Conservation (phyloP, 164 flowering plant species). For the Nelumbo lutea region DNA sequence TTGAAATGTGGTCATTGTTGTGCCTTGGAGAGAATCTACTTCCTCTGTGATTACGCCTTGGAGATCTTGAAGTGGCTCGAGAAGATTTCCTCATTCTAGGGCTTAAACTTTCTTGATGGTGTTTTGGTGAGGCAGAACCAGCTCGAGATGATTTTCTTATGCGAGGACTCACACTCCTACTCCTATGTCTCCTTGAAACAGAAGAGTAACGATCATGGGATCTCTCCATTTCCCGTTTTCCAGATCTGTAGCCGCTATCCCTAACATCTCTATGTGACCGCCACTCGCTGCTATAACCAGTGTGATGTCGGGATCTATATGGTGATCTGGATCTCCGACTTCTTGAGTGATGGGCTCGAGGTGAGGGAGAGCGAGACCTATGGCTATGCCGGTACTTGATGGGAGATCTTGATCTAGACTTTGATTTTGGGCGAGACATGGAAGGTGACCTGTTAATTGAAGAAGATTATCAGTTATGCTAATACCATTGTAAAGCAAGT, state of each 20-base stretch:
- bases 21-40: slow-evolving; percentile 31
- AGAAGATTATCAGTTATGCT: background rate
- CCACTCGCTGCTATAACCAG: slow-evolving; percentile 44
- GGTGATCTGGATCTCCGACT: slow-evolving; percentile 80
- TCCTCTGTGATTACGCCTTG: slow-evolving; percentile 35
- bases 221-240: slow-evolving; percentile 44
- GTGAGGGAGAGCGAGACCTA: slow-evolving; percentile 79
- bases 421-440: slow-evolving; percentile 44
- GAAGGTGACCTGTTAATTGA: slow-evolving; percentile 59
- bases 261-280: slow-evolving; percentile 46
- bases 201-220: slow-evolving; percentile 45
- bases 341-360: slow-evolving; percentile 46
- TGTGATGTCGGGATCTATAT: slow-evolving; percentile 51
- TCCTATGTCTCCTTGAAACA: slow-evolving; percentile 57
- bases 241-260: slow-evolving; percentile 43
- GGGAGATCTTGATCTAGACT: slow-evolving; percentile 81
- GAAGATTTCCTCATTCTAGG: slow-evolving; percentile 39
- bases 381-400: slow-evolving; percentile 45
- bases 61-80: slow-evolving; percentile 50
- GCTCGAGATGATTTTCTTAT: slow-evolving; percentile 45
- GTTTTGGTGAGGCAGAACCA: slow-evolving; percentile 45
- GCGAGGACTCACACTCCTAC: slow-evolving; percentile 71
- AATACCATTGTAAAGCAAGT: background rate
- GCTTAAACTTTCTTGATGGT: slow-evolving; percentile 35
- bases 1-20: slow-evolving; percentile 27